A percentile compares a stretch with the other conserved stretches of the same genome.
phyloP scores from a whole-genome alignment of 768 basidiomycete genomes.

The Scleroderma citrinum region DNA sequence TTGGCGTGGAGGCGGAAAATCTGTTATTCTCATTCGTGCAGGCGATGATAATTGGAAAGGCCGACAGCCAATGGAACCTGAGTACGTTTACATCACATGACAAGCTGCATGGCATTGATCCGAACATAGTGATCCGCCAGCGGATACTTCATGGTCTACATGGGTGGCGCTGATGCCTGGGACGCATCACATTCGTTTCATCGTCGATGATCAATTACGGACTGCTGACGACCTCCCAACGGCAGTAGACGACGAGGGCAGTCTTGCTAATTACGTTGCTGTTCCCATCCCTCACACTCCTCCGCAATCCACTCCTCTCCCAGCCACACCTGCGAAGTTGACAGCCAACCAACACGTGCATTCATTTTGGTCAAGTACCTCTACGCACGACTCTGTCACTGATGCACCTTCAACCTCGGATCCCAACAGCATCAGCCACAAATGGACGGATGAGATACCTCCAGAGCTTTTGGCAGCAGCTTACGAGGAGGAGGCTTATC shows the following conservation, averaged over 20 bases:
- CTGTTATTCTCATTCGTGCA: conserved; percentile 63
- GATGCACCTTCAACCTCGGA: conserved; percentile 22
- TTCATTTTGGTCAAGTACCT: conserved; percentile 41
- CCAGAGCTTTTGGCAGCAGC: conserved; percentile 73
- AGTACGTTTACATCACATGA: conserved; percentile 38
- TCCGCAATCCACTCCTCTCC: conserved; percentile 27
- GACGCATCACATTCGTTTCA: conserved; percentile 90
- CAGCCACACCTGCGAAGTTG: conserved; percentile 28
- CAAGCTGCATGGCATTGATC: conserved; percentile 13
- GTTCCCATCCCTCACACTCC: conserved; percentile 31
- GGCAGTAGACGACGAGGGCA: conserved; percentile 91
- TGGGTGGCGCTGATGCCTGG: conserved; percentile 68
- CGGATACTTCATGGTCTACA: conserved; percentile 32
- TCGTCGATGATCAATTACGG: conserved; percentile 87
- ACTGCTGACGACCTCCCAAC: conserved; percentile 75
- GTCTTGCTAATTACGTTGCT: conserved; percentile 89
- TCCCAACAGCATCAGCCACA: conserved; percentile 25
- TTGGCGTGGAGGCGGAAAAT: conserved; percentile 61
- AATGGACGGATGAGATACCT: conserved; percentile 81
- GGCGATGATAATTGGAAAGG: conserved; percentile 77
- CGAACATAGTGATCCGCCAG: conserved; percentile 23
- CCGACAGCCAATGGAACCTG: conserved; percentile 54
- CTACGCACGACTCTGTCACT: conserved; percentile 26
- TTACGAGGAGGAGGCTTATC: conserved; percentile 75
- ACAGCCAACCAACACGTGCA: conserved; percentile 24